A percentile compares a stretch with the other conserved stretches of the same genome.
These are phyloP conservation scores for Chaetomiaceae sp. DNA, from an alignment of 2,329 filamentous ascomycete genomes.

Conservation along the genomic window DNA sequence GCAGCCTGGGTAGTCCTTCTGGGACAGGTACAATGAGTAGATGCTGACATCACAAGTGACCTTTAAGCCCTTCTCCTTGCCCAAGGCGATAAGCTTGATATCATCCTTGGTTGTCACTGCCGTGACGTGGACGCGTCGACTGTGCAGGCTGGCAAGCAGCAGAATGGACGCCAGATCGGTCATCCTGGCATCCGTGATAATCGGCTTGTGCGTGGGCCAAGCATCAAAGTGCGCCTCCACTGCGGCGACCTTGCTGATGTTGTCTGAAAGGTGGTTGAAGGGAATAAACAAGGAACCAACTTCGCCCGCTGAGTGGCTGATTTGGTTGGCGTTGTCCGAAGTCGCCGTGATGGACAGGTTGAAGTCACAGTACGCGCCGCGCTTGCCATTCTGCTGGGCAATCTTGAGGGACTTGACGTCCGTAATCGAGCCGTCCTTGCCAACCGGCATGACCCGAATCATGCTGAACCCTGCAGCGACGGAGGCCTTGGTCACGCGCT, in stretches of 20 bases:
- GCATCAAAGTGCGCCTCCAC: conserved; percentile 74
- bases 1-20: conserved; percentile 65
- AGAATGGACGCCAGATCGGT: conserved; percentile 78
- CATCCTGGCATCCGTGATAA: conserved; percentile 75
- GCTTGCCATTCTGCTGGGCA: conserved; percentile 67
- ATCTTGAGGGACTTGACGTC: conserved; percentile 66
- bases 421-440: conserved; percentile 67
- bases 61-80: conserved; percentile 76
- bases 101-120: conserved; percentile 79
- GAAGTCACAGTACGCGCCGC: conserved; percentile 68
- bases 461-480: conserved; percentile 73
- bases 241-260: conserved; percentile 78
- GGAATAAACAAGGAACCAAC: conserved; percentile 79
- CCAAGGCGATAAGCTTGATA: conserved; percentile 69
- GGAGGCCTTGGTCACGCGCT: conserved; percentile 67
- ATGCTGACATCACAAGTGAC: conserved; percentile 81
- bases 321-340: conserved; percentile 68
- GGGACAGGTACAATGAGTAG: conserved; percentile 71
- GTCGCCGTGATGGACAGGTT: conserved; percentile 76
- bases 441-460: conserved; percentile 74
- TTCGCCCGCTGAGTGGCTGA: conserved; percentile 66
- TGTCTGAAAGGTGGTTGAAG: conserved; percentile 76
- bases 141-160: conserved; percentile 72
- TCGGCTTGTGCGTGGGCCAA: conserved; percentile 74
- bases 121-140: conserved; percentile 72